phyloP scores from a whole-genome alignment of 345 rosid species.

The Physaria fendleri region DNA sequence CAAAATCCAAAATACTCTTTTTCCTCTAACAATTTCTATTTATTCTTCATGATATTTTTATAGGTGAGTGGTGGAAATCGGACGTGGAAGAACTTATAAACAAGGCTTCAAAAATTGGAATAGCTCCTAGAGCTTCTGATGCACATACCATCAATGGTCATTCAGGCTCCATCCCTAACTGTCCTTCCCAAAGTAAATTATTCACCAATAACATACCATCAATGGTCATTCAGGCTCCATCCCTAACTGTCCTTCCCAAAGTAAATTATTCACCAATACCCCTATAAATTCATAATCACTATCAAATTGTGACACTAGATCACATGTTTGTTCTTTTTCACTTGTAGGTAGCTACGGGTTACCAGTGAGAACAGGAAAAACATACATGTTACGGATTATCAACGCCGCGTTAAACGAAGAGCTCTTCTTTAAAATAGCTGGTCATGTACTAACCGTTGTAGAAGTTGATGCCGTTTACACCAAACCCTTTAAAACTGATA shows the following conservation, averaged over 20 bases:
- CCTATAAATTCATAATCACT: neutral
- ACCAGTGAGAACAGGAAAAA: slow-evolving; percentile 45
- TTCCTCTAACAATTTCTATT: neutral
- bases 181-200: slow-evolving; percentile 48
- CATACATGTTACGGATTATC: slow-evolving; percentile 69
- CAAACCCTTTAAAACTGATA: slow-evolving; percentile 53
- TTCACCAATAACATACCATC: too few relatives aligned
- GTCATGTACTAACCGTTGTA: slow-evolving; percentile 56
- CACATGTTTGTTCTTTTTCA: neutral
- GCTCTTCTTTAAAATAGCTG: slow-evolving; percentile 64
- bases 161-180: slow-evolving; percentile 50
- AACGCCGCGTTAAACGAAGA: slow-evolving; percentile 81
- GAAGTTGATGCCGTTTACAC: slow-evolving; percentile 68
- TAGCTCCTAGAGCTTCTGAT: slow-evolving; percentile 75
- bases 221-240: slow-evolving; percentile 69
- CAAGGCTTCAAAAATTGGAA: slow-evolving; percentile 55
- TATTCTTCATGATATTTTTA: neutral
- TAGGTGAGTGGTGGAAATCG: slow-evolving; percentile 98
- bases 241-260: slow-evolving; percentile 45
- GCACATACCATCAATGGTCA: slow-evolving; percentile 87
- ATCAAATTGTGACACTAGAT: neutral
- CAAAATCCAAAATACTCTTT: slow-evolving; percentile 12
- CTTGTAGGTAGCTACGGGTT: slow-evolving; percentile 25
- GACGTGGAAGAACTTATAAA: slow-evolving; percentile 75
- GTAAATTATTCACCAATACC: slow-evolving; percentile 25